Percentiles rank a stretch among this genome's conserved stretches.
Evolutionary conservation across 1,284 basidiomycete species (phyloP).

Genomic region (Apiotrichum laibachii): DNA sequence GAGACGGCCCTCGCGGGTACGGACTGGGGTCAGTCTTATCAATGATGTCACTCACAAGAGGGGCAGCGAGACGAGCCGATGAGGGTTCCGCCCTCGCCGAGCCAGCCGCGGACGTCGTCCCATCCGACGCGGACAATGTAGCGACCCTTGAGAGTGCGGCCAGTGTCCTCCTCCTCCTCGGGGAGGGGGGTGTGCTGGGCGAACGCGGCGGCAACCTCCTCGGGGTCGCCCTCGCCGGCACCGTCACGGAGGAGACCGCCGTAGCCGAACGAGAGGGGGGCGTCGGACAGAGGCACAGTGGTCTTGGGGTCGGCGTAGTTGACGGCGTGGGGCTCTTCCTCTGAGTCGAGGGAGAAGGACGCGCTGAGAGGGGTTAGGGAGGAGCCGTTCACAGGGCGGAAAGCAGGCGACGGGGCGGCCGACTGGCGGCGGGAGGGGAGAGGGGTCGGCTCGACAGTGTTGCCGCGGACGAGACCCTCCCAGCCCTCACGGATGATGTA

Average conservation of each 20-base stretch:
- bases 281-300: constrained; percentile 37
- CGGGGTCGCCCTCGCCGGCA: constrained; percentile 66
- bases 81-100: constrained; percentile 90
- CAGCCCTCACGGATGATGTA: constrained; percentile 96
- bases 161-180: constrained; percentile 51
- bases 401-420: constrained; percentile 28
- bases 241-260: constrained; percentile 86
- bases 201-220: constrained; percentile 42
- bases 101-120: constrained; percentile 97
- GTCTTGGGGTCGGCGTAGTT: constrained; percentile 31
- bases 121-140: constrained; percentile 97
- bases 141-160: constrained; percentile 72
- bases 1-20: constrained; percentile 79
- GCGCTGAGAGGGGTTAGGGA: constrained; percentile 34
- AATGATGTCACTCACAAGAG: constrained; percentile 55
- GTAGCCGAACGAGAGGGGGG: constrained; percentile 76
- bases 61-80: constrained; percentile 92
- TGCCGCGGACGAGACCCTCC: constrained; percentile 76
- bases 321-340: constrained; percentile 22
- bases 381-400: constrained; percentile 30
- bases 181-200: constrained; percentile 37
- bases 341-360: constrained; percentile 22
- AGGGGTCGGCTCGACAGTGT: constrained; percentile 47
- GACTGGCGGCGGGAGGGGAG: constrained; percentile 26
- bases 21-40: constrained; percentile 53